These are phyloP conservation scores for Sarcodon aspratus DNA, from an alignment of 768 basidiomycete species.

Conservation along the genomic window DNA sequence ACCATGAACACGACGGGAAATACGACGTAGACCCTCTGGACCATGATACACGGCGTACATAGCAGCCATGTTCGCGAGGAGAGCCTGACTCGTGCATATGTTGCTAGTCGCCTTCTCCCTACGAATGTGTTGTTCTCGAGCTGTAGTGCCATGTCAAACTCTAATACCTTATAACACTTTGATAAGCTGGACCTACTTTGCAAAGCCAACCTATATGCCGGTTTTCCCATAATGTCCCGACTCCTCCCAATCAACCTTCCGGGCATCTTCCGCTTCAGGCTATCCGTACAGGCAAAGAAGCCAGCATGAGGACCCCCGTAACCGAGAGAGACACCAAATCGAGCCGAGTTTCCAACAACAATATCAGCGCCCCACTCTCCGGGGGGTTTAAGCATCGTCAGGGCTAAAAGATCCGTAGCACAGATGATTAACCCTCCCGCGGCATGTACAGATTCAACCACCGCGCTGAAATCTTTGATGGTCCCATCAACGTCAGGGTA, in stretches of 20 bases:
- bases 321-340: constrained; percentile 96
- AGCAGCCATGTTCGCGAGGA: constrained; percentile 98
- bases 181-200: constrained; percentile 55
- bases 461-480: constrained; percentile 58
- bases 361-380: constrained; percentile 99
- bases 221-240: constrained; percentile 72
- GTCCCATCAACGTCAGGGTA: constrained; percentile 88
- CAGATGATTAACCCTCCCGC: constrained; percentile 74
- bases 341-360: constrained; percentile 87
- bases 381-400: constrained; percentile 88
- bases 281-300: constrained; percentile 91
- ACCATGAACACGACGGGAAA: constrained; percentile 85
- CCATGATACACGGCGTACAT: constrained; percentile 99
- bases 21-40: constrained; percentile 70
- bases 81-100: constrained; percentile 95
- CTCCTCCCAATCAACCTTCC: constrained; percentile 89
- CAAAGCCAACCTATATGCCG: constrained; percentile 85
- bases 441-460: constrained; percentile 61
- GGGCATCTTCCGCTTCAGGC: constrained; percentile 97
- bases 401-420: constrained; percentile 85
- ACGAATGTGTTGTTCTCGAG: constrained; percentile 93
- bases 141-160: constrained; percentile 24
- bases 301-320: constrained; percentile 97
- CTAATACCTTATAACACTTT: not conserved
- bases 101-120: constrained; percentile 98